A percentile compares a stretch with the other conserved stretches of the same genome.
These are phyloP conservation scores for Sporisorium sorghi DNA, from an alignment of 1,284 basidiomycete species.

Conservation along the genomic window DNA sequence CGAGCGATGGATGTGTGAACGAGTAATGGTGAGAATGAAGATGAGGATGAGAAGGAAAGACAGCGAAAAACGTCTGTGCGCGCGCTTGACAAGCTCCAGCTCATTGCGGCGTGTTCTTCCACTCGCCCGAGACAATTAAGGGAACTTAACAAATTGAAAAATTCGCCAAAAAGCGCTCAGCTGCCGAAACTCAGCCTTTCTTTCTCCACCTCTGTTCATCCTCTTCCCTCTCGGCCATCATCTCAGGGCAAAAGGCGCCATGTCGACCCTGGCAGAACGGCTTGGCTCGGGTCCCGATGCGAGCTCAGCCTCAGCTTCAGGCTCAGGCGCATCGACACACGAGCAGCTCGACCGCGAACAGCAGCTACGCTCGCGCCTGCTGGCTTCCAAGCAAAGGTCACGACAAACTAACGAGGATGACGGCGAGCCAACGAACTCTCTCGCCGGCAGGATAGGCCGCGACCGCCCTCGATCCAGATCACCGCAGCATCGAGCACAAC, in stretches of 20 bases:
- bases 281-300: conserved; percentile 15
- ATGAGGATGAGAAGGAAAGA: background rate
- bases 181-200: conserved; percentile 21
- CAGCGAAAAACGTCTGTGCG: conserved; percentile 29
- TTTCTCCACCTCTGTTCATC: conserved; percentile 10
- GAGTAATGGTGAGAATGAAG: background rate
- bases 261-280: conserved; percentile 35
- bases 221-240: conserved; percentile 3
- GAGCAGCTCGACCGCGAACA: conserved; percentile 28
- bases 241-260: conserved; percentile 14
- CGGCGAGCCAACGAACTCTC: background rate
- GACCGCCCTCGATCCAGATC: conserved; percentile 10
- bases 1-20: background rate
- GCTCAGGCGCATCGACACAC: conserved; percentile 6
- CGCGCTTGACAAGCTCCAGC: conserved; percentile 27
- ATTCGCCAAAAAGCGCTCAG: background rate
- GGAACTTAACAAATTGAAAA: background rate
- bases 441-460: background rate
- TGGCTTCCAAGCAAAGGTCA: conserved; percentile 31
- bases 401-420: background rate
- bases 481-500: background rate
- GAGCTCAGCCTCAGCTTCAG: conserved; percentile 2
- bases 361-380: conserved; percentile 31
- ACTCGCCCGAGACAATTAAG: conserved; percentile 36
- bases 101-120: conserved; percentile 35